Base-by-base conservation (phyloP, 2,329 filamentous ascomycete species). In the Dactylellina parvicollis region DNA sequence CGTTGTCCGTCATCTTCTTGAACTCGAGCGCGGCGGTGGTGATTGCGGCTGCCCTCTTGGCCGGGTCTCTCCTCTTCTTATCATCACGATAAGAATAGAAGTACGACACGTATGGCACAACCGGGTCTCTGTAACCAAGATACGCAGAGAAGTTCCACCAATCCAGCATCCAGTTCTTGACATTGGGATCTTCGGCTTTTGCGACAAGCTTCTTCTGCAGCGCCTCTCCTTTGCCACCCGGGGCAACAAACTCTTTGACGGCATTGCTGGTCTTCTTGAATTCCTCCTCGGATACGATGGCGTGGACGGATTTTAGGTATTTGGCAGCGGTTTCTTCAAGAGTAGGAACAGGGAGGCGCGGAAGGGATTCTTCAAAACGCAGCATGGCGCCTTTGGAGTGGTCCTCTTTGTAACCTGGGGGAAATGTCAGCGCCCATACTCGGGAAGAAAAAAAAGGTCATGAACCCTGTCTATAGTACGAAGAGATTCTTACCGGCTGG, bases 111-210 rank as follows among this genome's bases (percentile, higher is more conserved):
- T 98, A 99, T 74, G 95, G 95, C 16, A 98, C 91, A 49, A 99
- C 92, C 9, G 95, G 95, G 81, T 98, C 95, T 76, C 94, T 90
- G 84, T 98, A 98, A 76, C 83, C 86, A 76, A 99, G 88, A 83
- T 99, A 99, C 69, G 95, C 95, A 3, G 89, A 88, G 59, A 96
- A 88, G 81, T 99, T 98, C 95, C 95, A 99, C 95, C 95, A 99
- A 78, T 99, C 94, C 77, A 90, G 89, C 66, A 99, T 85, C 95
- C 95, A 99, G 83, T 98, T 99, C 83, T 90, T 92, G 80, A 86
- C 83, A 75, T 90, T 89, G 54, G 93, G 89, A 76, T 96, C 88
- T 77, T 92, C 90, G 75, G 91, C 87, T 75, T 88, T 88, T 69
- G 90, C 92, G 56, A 94, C 79, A 76, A 99, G 85, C 81, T 94